phyloP scores from a whole-genome alignment of 805 yeast genomes.

The Saccharomycopsis fibuligera region DNA sequence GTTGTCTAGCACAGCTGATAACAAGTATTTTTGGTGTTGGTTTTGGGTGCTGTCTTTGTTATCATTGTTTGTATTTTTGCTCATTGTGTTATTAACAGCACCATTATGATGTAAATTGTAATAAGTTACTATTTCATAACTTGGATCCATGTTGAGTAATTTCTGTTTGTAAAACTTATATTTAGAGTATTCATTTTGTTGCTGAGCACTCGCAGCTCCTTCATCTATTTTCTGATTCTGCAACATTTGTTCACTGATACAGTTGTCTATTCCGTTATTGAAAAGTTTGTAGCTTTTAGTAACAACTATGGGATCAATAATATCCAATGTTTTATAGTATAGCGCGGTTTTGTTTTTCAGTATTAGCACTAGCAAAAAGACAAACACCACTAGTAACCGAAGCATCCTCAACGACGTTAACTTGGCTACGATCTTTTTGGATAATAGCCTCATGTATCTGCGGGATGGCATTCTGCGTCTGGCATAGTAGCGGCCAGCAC shows the following conservation, averaged over 20 bases:
- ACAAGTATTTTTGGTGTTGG: neutral
- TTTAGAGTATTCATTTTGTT: neutral
- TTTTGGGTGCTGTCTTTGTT: no score
- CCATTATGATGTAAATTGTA: neutral
- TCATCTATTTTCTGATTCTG: no score
- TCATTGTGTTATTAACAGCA: neutral
- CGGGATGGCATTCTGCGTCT: neutral
- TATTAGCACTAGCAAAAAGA: conserved; percentile 3
- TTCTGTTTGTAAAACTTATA: neutral
- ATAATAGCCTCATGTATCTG: neutral
- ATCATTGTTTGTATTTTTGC: neutral
- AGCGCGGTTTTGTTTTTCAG: conserved; percentile 3
- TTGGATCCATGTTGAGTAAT: conserved; percentile 12
- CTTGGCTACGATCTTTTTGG: neutral
- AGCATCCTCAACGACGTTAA: neutral
- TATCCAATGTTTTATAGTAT: conserved; percentile 4
- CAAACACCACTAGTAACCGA: neutral
- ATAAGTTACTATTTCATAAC: conserved; percentile 6
- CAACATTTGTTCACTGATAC: neutral
- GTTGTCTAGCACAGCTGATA: neutral
- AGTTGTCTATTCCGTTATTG: conserved; percentile 14
- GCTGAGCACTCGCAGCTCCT: no score
- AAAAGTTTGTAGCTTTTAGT: conserved; percentile 3
- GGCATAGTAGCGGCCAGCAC: no score
- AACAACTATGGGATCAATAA: conserved; percentile 10